phyloP scores from a whole-genome alignment of 441 rosid genomes.

The Gossypium schwendimanii region DNA sequence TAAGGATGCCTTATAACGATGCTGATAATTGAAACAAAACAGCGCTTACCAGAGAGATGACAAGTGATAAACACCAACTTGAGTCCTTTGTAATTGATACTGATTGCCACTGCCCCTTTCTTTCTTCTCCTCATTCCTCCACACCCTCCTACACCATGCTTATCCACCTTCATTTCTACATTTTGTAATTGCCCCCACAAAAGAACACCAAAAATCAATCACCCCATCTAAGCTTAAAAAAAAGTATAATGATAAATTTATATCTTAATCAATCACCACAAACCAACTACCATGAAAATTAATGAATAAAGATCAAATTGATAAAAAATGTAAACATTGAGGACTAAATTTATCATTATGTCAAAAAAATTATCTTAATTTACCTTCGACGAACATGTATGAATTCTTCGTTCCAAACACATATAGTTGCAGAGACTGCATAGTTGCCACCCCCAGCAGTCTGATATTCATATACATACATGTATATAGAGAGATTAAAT shows the following conservation, averaged over 20 bases:
- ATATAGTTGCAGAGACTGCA: slow-evolving; percentile 65
- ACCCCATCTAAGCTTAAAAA: not conserved
- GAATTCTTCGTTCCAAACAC: slow-evolving; percentile 54
- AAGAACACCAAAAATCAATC: not conserved
- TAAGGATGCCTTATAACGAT: not conserved
- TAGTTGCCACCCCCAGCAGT: slow-evolving; percentile 40
- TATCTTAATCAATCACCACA: no score
- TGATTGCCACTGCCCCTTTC: slow-evolving; percentile 73
- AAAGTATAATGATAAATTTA: no score
- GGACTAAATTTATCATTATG: no score
- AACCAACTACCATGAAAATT: no score
- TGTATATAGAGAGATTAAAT: not conserved
- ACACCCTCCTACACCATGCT: slow-evolving; percentile 48
- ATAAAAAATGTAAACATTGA: no score
- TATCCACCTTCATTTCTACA: slow-evolving; percentile 50
- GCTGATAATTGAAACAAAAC: not conserved
- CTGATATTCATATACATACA: slow-evolving; percentile 20
- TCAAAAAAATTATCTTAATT: no score
- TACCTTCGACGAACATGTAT: slow-evolving; percentile 39
- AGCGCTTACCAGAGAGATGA: slow-evolving; percentile 57
- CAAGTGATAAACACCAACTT: slow-evolving; percentile 57
- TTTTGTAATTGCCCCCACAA: not conserved
- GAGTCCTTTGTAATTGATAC: slow-evolving; percentile 47
- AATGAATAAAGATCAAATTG: no score
- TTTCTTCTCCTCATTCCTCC: slow-evolving; percentile 63